Percentiles rank a stretch among this genome's conserved stretches.
Evolutionary conservation across 805 yeast genomes (phyloP).

Genomic region (Teunomyces tritomae): DNA sequence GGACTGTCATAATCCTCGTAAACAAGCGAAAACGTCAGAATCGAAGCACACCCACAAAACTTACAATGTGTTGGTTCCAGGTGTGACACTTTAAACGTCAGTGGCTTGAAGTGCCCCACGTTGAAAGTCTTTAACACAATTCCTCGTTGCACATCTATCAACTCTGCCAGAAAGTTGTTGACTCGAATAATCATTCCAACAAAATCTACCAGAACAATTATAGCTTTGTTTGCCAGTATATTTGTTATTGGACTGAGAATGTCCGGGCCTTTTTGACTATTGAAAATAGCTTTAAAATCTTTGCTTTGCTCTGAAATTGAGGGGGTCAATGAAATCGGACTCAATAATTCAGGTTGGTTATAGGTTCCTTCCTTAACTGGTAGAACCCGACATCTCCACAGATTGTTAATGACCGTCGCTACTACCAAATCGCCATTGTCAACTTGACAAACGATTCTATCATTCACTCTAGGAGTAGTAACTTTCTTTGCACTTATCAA

Average conservation of each 20-base stretch:
- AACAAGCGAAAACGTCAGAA: conserved; percentile 67
- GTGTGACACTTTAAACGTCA: conserved; percentile 67
- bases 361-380: conserved; percentile 45
- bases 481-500: conserved; percentile 56
- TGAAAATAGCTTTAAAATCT: not conserved
- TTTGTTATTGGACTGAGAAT: conserved; percentile 5
- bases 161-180: conserved; percentile 53
- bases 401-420: conserved; percentile 62
- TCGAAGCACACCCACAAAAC: conserved; percentile 87
- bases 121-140: conserved; percentile 58
- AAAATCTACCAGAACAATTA: conserved; percentile 59
- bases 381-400: conserved; percentile 60
- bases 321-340: conserved; percentile 8
- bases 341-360: conserved; percentile 27
- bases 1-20: conserved; percentile 61
- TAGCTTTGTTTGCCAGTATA: conserved; percentile 28
- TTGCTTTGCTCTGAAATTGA: not conserved
- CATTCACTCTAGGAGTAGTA: conserved; percentile 71
- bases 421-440: conserved; percentile 53
- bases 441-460: conserved; percentile 59
- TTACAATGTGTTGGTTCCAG: conserved; percentile 85
- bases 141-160: conserved; percentile 79
- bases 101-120: conserved; percentile 61
- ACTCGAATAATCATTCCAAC: conserved; percentile 74
- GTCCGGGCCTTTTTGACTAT: not conserved